Percentiles rank a stretch among this genome's conserved stretches.
Conservation (phyloP, 345 rosid species). For the Populus pruinosa region DNA sequence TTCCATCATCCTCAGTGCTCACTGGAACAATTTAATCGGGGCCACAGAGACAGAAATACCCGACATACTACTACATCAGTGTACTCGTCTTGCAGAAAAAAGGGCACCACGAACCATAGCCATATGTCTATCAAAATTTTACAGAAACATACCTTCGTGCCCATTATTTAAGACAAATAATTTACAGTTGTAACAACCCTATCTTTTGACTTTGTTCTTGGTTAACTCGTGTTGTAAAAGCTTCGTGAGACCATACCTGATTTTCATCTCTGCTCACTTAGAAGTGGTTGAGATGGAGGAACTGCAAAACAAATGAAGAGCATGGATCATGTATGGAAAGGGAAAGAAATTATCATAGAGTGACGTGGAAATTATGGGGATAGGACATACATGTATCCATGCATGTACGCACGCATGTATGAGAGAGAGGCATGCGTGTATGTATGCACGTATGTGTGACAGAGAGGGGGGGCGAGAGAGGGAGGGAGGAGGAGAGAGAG, state of each 20-base stretch:
- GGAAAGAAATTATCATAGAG: not conserved
- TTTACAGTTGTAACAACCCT: not conserved
- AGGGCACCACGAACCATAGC: not conserved
- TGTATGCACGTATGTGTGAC: no score
- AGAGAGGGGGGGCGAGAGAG: no score
- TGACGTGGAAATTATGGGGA: not conserved
- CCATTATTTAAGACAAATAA: not conserved
- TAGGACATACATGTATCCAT: not conserved
- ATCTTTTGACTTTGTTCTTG: not conserved
- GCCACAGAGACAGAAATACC: not conserved
- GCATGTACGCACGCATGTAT: no score
- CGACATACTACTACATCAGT: not conserved
- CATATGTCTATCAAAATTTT: not conserved
- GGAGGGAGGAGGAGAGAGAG: no score
- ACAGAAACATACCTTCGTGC: constrained; percentile 1
- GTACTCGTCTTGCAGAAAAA: not conserved
- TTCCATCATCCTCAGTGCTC: not conserved
- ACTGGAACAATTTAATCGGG: not conserved
- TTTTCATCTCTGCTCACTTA: constrained; percentile 24
- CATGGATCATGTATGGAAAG: not conserved
- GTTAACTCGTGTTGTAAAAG: not conserved
- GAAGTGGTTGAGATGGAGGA: constrained; percentile 31
- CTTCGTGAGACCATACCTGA: constrained; percentile 2
- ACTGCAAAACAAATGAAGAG: constrained; percentile 23
- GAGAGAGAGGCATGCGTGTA: no score